phyloP scores from a whole-genome alignment of 192 early-diverging fungal species.

The Podila clonocystis region DNA sequence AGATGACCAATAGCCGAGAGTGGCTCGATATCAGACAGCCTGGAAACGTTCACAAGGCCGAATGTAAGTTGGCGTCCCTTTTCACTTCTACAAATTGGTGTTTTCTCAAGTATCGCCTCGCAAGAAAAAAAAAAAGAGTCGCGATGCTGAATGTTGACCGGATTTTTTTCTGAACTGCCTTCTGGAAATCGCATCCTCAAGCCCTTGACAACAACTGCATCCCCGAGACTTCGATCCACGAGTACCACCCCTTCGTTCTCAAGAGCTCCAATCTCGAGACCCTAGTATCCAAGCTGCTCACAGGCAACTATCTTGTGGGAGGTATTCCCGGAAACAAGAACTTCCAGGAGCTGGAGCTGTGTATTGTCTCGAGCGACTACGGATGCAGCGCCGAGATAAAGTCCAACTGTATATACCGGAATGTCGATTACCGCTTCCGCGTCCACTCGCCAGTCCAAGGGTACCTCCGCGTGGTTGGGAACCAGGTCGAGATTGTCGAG shows the following conservation, averaged over 20 bases:
- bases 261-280: slow-evolving; percentile 1
- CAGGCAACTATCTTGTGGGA: background rate
- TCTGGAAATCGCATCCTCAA: background rate
- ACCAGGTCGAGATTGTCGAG: background rate
- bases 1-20: too few species aligned
- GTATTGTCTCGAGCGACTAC: background rate
- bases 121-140: too few species aligned
- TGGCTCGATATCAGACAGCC: too few species aligned
- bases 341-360: background rate
- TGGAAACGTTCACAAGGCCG: too few species aligned
- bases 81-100: too few species aligned
- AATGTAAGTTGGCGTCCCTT: too few species aligned
- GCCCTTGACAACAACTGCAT: background rate
- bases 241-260: slow-evolving; percentile 5
- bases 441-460: background rate
- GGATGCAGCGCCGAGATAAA: background rate
- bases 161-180: background rate
- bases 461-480: background rate
- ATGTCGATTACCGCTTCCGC: background rate
- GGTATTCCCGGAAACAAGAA: background rate
- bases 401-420: background rate
- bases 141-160: too few species aligned
- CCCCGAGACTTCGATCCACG: background rate
- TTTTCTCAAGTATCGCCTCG: too few species aligned
- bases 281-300: background rate